Evolutionary conservation across 1,284 basidiomycete genomes (phyloP), one percentile per base, ranked within the genome.

Genomic region (Ceratobasidium sp.): DNA sequence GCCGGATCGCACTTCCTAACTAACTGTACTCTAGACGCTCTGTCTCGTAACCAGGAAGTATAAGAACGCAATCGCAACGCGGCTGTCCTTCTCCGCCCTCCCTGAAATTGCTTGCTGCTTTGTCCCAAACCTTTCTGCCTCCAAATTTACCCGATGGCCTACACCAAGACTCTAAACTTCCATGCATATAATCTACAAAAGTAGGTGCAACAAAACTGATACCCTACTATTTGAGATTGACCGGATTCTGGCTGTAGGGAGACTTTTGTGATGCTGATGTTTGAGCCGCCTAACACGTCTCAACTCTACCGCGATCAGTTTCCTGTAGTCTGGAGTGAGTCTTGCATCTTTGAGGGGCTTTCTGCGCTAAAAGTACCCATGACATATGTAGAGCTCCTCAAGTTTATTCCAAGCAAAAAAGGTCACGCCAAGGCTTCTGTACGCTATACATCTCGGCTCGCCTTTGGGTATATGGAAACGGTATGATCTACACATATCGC

Each of bases 281-380:
- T 68, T n/a, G 66, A 68, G 49, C 66, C 66, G 23, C 66, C 66
- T 13, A 53, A 49, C 11, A 37, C 42, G 7, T 37, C 42, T n/a
- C 49, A 54, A 26, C 33, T 68, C 3, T 68, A 53, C 23, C 47
- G n/a, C 6, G 66, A 68, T 42, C 66, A 68, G 20, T 68, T 68
- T 13, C 66, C 66, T 33, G 66, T 68, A n/a, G 66, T 68, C 15
- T 68, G 66, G 66, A 68, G 66, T 68, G n/a, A 68, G 66, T 7
- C 17, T 5, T 4, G 13, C 8, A 23, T 7, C 35, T n/a, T 11
- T 23, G 17, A 2, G 6, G 20, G 20, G 31, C 33, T 37, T 26
- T 54, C 31, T 11, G 15, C 5, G 26, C 5, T 8, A 8, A 53
- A 31, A 20, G 23, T 49, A 20, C 37, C n/a, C n/a, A 4, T 11